phyloP scores from a whole-genome alignment of 345 rosid species.

The Cardamine chenopodiifolia region DNA sequence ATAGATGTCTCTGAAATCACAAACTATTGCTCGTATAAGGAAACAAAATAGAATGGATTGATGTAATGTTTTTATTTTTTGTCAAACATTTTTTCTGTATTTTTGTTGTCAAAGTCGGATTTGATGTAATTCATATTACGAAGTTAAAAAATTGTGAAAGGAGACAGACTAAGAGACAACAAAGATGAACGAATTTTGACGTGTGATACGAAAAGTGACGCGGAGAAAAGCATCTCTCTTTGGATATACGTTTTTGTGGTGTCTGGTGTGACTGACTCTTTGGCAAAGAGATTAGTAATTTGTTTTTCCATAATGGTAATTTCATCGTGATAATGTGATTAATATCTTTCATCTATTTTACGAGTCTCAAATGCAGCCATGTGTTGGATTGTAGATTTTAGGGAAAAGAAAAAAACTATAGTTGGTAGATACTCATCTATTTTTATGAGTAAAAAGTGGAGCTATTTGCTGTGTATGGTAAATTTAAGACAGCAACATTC shows the following conservation, averaged over 20 bases:
- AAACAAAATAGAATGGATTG: background rate
- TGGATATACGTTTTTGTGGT: background rate
- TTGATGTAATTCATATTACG: too few species aligned
- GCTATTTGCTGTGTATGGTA: too few species aligned
- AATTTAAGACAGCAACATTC: too few species aligned
- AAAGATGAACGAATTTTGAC: background rate
- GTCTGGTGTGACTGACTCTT: background rate
- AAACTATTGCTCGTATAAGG: background rate
- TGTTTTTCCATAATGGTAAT: background rate
- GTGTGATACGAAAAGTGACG: conserved; percentile 3
- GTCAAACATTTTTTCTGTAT: too few species aligned
- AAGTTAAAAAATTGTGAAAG: background rate
- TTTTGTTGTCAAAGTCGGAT: too few species aligned
- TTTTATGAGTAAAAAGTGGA: too few species aligned
- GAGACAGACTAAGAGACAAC: background rate
- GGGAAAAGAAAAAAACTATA: too few species aligned
- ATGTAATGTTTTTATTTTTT: background rate
- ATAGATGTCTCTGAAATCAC: background rate
- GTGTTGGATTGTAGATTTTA: background rate
- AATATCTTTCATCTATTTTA: background rate
- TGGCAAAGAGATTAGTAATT: background rate
- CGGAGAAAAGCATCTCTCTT: background rate
- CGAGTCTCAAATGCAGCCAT: background rate
- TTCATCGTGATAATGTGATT: background rate
- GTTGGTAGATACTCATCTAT: too few species aligned